Evolutionary conservation across 2,329 filamentous ascomycete species (phyloP).

Genomic region (Exophiala calicioides): DNA sequence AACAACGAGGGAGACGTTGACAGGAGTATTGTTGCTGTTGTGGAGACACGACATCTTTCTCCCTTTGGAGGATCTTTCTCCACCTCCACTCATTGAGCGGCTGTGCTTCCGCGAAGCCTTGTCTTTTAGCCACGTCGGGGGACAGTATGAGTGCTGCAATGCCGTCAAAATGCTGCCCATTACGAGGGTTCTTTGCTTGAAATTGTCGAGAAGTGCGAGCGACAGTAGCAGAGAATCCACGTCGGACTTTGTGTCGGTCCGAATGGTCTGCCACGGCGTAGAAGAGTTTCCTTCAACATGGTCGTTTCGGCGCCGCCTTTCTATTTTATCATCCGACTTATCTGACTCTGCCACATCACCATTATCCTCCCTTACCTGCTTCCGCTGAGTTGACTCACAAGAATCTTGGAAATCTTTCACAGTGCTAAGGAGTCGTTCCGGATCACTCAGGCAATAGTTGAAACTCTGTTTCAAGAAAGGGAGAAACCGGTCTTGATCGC

Average conservation of each 20-base stretch:
- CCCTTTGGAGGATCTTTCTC: conserved; percentile 5
- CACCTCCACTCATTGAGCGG: conserved; percentile 11
- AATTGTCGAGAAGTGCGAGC: conserved; percentile 17
- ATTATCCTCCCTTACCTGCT: not conserved
- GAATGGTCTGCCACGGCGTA: conserved; percentile 3
- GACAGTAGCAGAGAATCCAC: conserved; percentile 16
- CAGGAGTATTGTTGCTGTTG: not conserved
- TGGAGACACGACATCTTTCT: conserved; percentile 3
- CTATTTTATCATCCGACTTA: not conserved
- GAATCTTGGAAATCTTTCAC: conserved; percentile 33
- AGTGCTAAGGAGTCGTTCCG: conserved; percentile 43
- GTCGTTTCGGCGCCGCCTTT: not conserved
- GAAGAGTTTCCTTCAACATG: not conserved
- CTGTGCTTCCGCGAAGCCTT: conserved; percentile 9
- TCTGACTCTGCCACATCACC: not conserved
- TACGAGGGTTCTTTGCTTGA: conserved; percentile 18
- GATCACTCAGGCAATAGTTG: conserved; percentile 45
- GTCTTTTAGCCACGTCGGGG: conserved; percentile 12
- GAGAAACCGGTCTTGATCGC: conserved; percentile 21
- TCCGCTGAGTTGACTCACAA: conserved; percentile 1
- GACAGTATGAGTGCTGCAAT: conserved; percentile 20
- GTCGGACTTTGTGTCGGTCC: conserved; percentile 9
- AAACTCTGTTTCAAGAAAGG: conserved; percentile 48
- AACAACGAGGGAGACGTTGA: too few species aligned
- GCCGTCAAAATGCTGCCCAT: conserved; percentile 20